These are phyloP conservation scores for Nemania sp. DNA, from an alignment of 2,329 filamentous ascomycete species.

Conservation along the genomic window DNA sequence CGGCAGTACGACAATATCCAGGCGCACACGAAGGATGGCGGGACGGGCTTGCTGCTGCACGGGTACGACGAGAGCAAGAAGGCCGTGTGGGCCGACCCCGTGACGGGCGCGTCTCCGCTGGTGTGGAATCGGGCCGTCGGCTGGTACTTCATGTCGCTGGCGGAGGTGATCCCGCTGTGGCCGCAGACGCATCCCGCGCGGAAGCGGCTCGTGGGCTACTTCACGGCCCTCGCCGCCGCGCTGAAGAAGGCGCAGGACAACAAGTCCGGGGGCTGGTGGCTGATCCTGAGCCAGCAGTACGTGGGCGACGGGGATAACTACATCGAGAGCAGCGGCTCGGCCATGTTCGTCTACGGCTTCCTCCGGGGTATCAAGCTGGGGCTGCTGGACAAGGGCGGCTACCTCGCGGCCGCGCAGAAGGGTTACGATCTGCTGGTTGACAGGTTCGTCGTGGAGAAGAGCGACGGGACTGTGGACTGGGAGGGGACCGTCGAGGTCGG, in stretches of 20 bases:
- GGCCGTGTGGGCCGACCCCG: constrained; percentile 53
- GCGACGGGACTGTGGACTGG: constrained; percentile 54
- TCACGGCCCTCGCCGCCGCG: constrained; percentile 47
- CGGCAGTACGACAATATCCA: constrained; percentile 51
- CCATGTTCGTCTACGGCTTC: constrained; percentile 61
- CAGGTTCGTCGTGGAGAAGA: constrained; percentile 50
- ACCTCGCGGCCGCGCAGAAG: constrained; percentile 46
- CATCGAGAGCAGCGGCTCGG: constrained; percentile 62
- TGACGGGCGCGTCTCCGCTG: constrained; percentile 52
- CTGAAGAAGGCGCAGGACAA: constrained; percentile 51
- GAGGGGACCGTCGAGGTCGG: constrained; percentile 58
- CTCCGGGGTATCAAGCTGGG: constrained; percentile 51
- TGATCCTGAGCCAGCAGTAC: constrained; percentile 57
- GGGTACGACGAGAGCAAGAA: constrained; percentile 54
- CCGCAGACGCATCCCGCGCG: constrained; percentile 44
- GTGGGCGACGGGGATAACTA: constrained; percentile 58
- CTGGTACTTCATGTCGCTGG: constrained; percentile 55
- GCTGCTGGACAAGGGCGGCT: constrained; percentile 39
- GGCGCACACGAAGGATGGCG: constrained; percentile 44
- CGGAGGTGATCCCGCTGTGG: constrained; percentile 53
- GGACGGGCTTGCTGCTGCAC: constrained; percentile 51
- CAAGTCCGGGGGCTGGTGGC: constrained; percentile 58
- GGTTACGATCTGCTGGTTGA: constrained; percentile 51
- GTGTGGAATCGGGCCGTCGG: constrained; percentile 57
- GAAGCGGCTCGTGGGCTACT: constrained; percentile 45